Evolutionary conservation across 306 rosid genomes (phyloP), one percentile per base, ranked within the genome.

Genomic region (Dryas octopetala): DNA sequence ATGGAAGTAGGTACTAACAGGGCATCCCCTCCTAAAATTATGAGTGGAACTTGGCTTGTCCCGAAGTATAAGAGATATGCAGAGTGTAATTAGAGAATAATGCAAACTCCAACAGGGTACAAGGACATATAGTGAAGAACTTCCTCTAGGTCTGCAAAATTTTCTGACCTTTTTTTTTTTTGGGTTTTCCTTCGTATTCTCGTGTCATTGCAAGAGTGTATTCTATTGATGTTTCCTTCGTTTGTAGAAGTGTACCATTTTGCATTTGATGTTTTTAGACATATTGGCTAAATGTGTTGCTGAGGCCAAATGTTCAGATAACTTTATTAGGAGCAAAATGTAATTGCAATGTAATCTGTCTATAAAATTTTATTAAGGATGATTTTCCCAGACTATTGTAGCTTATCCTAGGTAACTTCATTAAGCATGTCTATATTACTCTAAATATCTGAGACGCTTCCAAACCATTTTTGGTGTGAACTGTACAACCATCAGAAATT

Each of bases 1-100:
- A 84, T 76, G 93, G 88, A 83, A 78, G 80, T 77, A 82, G 88
- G 88, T 78, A 87, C 82, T 87, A 70, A 64, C 72, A 13, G 32
- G 45, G 50, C 65, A 75, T 62, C 61, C 38, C 47, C 50, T 41
- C 65, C 50, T 8, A 63, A 41, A 28, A 50, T 50, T 32, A 14
- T 68, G 73, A 32, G 38, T 32, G 38, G 38, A 32, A 32, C 38
- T 32, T 32, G 38, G 38, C 14, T 48, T 71, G 17, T 28, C 46
- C 53, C 32, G 6, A 64, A 50, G 46, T 10, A 16, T 70, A 74
- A 73, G 50, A 58, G 26, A 52, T 2, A 60, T 68, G 80, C 64
- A 57, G 41, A 66, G 17, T 15, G 62, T 55, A 53, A 5, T 46
- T 16, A 26, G 26, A 58, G 44, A 50, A 43, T 12, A 50, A 43